These are phyloP conservation scores for Cutaneotrichosporon sp. DNA, from an alignment of 1,284 basidiomycete genomes.

Conservation along the genomic window DNA sequence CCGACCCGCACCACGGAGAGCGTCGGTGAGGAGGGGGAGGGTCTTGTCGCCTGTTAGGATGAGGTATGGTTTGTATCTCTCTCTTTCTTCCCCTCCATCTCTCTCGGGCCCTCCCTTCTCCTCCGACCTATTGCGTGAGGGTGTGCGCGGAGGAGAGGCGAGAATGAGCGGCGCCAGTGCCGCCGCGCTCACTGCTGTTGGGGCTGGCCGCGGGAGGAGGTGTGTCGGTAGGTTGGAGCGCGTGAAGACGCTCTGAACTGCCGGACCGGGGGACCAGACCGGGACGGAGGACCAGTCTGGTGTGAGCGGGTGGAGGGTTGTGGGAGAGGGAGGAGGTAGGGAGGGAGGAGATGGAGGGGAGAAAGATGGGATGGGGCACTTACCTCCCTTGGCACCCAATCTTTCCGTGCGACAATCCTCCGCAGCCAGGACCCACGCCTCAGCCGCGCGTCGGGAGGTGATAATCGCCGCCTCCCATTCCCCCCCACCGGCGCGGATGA, in stretches of 20 bases:
- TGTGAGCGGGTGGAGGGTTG: neutral
- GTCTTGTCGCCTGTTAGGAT: constrained; percentile 47
- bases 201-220: neutral
- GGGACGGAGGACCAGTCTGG: constrained; percentile 15
- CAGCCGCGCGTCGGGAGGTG: constrained; percentile 37
- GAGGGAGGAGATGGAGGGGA: neutral
- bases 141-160: constrained; percentile 17
- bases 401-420: neutral
- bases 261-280: constrained; percentile 21
- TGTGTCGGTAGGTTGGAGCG: neutral
- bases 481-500: constrained; percentile 19
- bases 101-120: too few relatives aligned
- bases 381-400: neutral
- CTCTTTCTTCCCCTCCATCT: too few relatives aligned
- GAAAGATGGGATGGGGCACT: neutral
- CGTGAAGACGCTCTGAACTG: constrained; percentile 12
- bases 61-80: constrained; percentile 32
- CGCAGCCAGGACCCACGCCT: constrained; percentile 36
- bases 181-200: constrained; percentile 19
- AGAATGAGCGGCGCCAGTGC: constrained; percentile 29
- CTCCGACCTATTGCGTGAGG: too few relatives aligned
- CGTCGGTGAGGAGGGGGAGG: constrained; percentile 32
- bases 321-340: too few relatives aligned
- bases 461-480: constrained; percentile 39
- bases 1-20: constrained; percentile 27